Evolutionary conservation across 2,329 filamentous ascomycete genomes (phyloP), one percentile per base, ranked within the genome.

Genomic region (Bipolaris zeicola): DNA sequence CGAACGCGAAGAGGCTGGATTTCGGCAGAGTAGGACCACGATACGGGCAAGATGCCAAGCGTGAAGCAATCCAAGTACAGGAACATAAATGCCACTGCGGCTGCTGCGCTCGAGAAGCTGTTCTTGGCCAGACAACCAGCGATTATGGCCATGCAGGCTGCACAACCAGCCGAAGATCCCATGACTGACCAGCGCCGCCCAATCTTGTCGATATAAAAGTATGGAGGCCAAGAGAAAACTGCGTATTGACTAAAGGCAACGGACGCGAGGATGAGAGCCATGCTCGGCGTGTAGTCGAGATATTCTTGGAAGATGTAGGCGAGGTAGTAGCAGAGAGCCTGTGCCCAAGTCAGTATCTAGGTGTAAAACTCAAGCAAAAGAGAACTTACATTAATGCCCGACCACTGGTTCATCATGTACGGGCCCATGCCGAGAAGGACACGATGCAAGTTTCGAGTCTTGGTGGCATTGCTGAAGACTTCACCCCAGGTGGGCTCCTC

Each of bases 11-110:
- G 71, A 2, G 81, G 81, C 5, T 82, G 68, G 47, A 83, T 81
- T 63, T 83, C 80, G 1, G 80, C 78, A 4, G 79, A 78, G 58
- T 80, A 81, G 0, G 80, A 78, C 80, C 80, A 82, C 0, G 80
- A 80, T n/a, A 83, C 61, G 1, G 58, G 58, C n/a, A 67, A 51
- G 5, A 69, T 64, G 1, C 64, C 63, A 26, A 66, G 60, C 5
- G 61, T 65, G 42, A 69, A 69, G 37, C 60, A 61, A 24, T 63
- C 62, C 31, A 67, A 60, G 22, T 64, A 69, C 16, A 68, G 26
- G 49, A 69, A 69, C 36, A 69, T 66, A 60, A 80, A 80, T 0
- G 78, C 77, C 4, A 81, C 78, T 5, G 78, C 75, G 2, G 69
- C 70, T 1, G 69, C 70, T 5, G 70, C 69, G 7, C 58, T 65